These are phyloP conservation scores for Phytophthora palmivora DNA, from an alignment of 352 stramenopile genomes.

Conservation along the genomic window DNA sequence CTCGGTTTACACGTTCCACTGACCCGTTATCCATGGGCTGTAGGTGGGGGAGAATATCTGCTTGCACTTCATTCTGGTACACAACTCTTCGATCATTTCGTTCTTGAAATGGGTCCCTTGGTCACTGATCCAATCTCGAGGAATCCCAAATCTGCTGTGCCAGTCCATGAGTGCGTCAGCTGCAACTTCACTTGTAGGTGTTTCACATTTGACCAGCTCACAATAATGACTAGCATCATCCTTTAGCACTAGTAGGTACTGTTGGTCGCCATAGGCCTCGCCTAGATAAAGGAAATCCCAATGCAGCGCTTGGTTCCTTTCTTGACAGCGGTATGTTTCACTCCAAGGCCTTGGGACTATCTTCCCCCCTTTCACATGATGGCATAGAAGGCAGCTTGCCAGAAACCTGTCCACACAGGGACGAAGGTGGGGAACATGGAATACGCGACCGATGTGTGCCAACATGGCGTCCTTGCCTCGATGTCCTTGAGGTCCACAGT, in stretches of 20 bases:
- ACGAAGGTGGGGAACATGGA: slow-evolving; percentile 5
- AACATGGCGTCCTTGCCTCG: slow-evolving; percentile 6
- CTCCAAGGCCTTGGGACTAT: slow-evolving; percentile 7
- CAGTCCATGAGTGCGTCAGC: no score
- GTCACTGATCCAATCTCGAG: no score
- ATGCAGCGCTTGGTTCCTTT: slow-evolving; percentile 28
- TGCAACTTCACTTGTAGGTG: no score
- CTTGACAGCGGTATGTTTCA: no score
- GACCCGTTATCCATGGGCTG: neutral
- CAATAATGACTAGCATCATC: no score
- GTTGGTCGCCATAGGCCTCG: slow-evolving; percentile 15
- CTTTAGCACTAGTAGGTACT: slow-evolving; percentile 7
- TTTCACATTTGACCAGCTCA: no score
- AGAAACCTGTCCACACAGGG: slow-evolving; percentile 17
- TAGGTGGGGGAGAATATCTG: neutral
- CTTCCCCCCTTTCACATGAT: slow-evolving; percentile 21
- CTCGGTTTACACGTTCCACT: neutral
- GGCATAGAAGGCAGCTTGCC: slow-evolving; percentile 13
- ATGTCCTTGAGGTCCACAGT: slow-evolving; percentile 11
- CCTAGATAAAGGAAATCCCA: slow-evolving; percentile 44
- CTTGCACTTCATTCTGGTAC: neutral
- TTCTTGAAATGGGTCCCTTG: no score
- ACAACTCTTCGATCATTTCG: neutral
- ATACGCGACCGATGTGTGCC: slow-evolving; percentile 9
- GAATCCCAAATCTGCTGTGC: no score